phyloP scores from a whole-genome alignment of 2,329 filamentous ascomycete species.

The Capronia coronata region DNA sequence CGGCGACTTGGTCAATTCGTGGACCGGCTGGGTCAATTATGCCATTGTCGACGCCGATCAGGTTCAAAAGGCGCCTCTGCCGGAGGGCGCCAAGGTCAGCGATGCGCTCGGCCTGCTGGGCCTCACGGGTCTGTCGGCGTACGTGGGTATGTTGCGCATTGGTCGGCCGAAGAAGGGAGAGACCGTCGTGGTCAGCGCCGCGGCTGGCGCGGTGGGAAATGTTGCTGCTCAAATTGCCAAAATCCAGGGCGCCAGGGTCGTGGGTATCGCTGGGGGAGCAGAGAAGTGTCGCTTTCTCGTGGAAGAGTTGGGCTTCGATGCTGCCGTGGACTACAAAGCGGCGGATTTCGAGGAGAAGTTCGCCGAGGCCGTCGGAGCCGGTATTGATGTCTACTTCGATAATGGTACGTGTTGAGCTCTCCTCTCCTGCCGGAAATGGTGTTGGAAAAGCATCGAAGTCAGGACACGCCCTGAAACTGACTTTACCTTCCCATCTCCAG shows the following conservation, averaged over 20 bases:
- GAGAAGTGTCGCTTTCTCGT: constrained; percentile 64
- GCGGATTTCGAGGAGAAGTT: constrained; percentile 48
- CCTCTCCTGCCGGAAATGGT: too few relatives aligned
- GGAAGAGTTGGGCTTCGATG: constrained; percentile 60
- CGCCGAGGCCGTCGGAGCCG: constrained; percentile 14
- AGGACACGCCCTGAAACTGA: too few relatives aligned
- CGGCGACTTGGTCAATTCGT: constrained; percentile 34
- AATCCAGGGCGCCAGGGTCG: constrained; percentile 54
- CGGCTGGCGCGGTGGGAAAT: constrained; percentile 65
- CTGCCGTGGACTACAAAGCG: constrained; percentile 59
- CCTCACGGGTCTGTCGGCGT: constrained; percentile 58
- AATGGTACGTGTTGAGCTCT: constrained; percentile 46
- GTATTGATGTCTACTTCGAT: constrained; percentile 67
- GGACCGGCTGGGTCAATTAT: constrained; percentile 38
- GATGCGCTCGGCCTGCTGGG: constrained; percentile 39
- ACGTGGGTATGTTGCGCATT: constrained; percentile 64
- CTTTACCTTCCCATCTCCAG: background rate
- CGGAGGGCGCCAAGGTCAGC: constrained; percentile 10
- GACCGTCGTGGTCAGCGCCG: constrained; percentile 68
- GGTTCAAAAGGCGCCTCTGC: background rate
- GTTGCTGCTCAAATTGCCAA: constrained; percentile 20
- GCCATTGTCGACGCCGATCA: constrained; percentile 33
- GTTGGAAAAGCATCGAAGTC: too few relatives aligned
- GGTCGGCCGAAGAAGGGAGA: constrained; percentile 62
- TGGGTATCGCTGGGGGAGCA: constrained; percentile 59